Evolutionary conservation across 352 stramenopile genomes (phyloP).

Genomic region (Globisporangium ultimum): DNA sequence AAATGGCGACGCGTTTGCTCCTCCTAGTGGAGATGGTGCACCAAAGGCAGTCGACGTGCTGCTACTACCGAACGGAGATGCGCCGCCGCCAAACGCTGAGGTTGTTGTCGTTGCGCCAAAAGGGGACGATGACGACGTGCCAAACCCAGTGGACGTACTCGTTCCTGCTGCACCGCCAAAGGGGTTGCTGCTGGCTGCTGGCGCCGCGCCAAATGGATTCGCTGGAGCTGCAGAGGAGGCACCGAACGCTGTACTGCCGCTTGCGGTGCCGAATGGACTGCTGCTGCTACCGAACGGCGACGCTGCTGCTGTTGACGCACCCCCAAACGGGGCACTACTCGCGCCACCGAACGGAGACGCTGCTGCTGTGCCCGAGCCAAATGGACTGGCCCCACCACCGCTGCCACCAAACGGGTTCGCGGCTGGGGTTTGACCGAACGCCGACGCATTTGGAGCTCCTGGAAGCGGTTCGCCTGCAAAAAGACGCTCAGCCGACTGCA

Average conservation of each 20-base stretch:
- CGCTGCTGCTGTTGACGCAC: slow-evolving; percentile 1
- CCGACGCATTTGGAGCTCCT: not conserved
- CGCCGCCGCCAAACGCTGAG: slow-evolving; percentile 3
- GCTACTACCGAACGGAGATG: slow-evolving; percentile 25
- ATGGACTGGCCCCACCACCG: slow-evolving; percentile 1
- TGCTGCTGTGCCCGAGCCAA: slow-evolving; percentile 4
- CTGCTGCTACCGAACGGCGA: slow-evolving; percentile 4
- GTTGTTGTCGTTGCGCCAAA: not conserved
- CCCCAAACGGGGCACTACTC: slow-evolving; percentile 4
- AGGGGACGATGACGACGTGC: not conserved
- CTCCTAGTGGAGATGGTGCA: slow-evolving; percentile 18
- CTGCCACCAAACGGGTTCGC: slow-evolving; percentile 21
- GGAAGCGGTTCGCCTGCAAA: slow-evolving; percentile 49
- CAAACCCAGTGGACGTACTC: not conserved
- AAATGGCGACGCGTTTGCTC: slow-evolving; percentile 16
- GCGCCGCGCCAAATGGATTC: slow-evolving; percentile 9
- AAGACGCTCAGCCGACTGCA: slow-evolving; percentile 34
- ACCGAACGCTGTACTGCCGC: not conserved
- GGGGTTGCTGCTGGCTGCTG: slow-evolving; percentile 1
- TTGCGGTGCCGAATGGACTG: slow-evolving; percentile 12
- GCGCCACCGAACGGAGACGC: slow-evolving; percentile 22
- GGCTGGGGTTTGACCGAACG: slow-evolving; percentile 13
- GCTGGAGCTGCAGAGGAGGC: not conserved
- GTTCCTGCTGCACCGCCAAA: slow-evolving; percentile 17
- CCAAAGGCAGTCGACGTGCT: slow-evolving; percentile 25